Evolutionary conservation across 129 eudicot species (phyloP).

Genomic region (Deinandra increscens): DNA sequence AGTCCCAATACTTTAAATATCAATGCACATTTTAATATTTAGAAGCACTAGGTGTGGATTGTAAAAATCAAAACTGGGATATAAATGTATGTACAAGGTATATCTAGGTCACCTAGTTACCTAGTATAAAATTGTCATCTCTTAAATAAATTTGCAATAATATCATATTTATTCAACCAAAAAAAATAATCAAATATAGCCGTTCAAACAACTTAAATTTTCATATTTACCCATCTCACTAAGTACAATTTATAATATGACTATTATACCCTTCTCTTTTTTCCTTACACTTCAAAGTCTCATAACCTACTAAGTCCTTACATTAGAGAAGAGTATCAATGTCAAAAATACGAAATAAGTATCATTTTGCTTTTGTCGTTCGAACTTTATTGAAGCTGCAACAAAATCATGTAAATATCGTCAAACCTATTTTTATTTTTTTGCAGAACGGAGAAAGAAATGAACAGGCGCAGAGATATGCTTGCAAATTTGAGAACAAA

Average conservation of each 20-base stretch:
- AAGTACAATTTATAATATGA: neutral
- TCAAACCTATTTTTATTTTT: neutral
- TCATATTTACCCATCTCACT: neutral
- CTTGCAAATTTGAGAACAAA: slow-evolving; percentile 76
- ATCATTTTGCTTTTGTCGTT: slow-evolving; percentile 1
- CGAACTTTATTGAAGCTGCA: slow-evolving; percentile 19
- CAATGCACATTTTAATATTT: neutral
- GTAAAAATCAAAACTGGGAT: neutral
- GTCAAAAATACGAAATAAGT: neutral
- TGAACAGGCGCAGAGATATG: slow-evolving; percentile 86
- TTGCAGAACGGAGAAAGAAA: slow-evolving; percentile 87
- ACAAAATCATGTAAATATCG: neutral
- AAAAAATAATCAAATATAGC: neutral
- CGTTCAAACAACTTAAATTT: neutral
- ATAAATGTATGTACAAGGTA: too few relatives aligned
- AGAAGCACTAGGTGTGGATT: neutral
- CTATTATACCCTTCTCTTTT: neutral
- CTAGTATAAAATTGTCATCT: neutral
- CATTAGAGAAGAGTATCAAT: neutral
- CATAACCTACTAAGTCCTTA: neutral
- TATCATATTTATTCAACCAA: neutral
- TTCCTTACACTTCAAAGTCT: neutral
- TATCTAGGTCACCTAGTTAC: too few relatives aligned
- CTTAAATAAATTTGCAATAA: neutral
- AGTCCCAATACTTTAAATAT: neutral